Evolutionary conservation across 371 early-diverging fungal species (phyloP).

Genomic region (Zancudomyces culisetae): DNA sequence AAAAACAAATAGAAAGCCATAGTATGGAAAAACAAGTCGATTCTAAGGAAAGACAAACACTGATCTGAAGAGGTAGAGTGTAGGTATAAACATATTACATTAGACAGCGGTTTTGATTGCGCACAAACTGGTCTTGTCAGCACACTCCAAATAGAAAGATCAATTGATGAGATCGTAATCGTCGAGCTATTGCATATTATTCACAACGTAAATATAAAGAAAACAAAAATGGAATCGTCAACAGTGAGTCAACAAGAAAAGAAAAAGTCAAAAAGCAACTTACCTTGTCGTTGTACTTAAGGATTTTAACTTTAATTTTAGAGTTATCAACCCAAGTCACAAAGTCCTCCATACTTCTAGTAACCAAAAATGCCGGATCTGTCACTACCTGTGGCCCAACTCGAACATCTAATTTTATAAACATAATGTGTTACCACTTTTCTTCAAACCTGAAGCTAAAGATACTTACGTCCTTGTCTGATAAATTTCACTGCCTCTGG

Average conservation of each 20-base stretch:
- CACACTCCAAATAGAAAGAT: no score
- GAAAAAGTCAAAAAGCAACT: neutral
- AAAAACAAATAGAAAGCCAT: no score
- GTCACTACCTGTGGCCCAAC: conserved; percentile 84
- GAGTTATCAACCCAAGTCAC: conserved; percentile 97
- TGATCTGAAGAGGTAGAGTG: no score
- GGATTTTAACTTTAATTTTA: conserved; percentile 95
- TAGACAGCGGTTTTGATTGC: no score
- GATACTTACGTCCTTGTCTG: conserved; percentile 67
- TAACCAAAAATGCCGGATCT: conserved; percentile 84
- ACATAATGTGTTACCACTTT: no score
- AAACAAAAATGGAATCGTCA: no score
- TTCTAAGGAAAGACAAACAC: no score
- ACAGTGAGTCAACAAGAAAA: no score
- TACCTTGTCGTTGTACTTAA: conserved; percentile 93
- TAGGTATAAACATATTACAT: no score
- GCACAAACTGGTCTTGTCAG: no score
- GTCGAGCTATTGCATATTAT: neutral
- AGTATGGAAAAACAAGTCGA: no score
- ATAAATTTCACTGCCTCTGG: conserved; percentile 86
- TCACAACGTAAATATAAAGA: neutral
- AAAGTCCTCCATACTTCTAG: conserved; percentile 93
- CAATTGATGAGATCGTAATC: neutral
- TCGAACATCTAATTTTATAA: conserved; percentile 57
- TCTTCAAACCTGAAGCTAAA: neutral